Base-by-base conservation (phyloP, 2,329 filamentous ascomycete genomes). In the Ophiocordyceps camponoti-leonardi region DNA sequence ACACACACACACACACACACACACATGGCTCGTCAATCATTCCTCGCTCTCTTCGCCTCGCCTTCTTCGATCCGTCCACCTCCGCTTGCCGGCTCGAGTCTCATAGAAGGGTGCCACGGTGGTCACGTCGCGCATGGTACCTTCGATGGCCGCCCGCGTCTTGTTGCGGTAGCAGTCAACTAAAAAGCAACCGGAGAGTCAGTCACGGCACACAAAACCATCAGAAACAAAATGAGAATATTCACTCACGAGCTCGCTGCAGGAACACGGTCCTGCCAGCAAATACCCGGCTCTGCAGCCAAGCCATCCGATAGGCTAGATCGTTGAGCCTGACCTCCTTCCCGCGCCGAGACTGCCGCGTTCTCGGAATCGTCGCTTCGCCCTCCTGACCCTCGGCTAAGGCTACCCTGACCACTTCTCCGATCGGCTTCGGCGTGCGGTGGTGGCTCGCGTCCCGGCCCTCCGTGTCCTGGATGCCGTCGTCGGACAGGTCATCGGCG, bases 101-200 rank as follows among this genome's bases (percentile, higher is more conserved):
- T 95, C 87, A 57, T 88, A 93, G 64, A 95, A 87, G 46, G 86
- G 81, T 22, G 85, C 83, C 23, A 84, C 77, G 19, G 74, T 71
- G 46, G 75, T 71, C 41, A 86, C 73, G 49, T 93, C 86, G 57
- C 86, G 81, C 55, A 85, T 83, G 41, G 79, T 75, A 20, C 75
- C 78, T 56, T 93, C 76, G 66, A 94, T 88, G 46, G 82, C 83
- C 52, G 75, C 81, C 51, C 83, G 79, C 61, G 88, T 92, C 70
- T 94, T 94, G 61, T 86, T 90, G 53, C 90, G 83, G 62, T 95
- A 95, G 49, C 84, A 86, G 62, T 96, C 90, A 63, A 96, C 87
- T 93, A 47, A 11, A 37, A 23, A 45, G 54, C 42, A 57, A 48
- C 23, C 23, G 23, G 8, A 26, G 33, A 8, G 19, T 35, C 23